Base-by-base conservation (phyloP, 495 filamentous ascomycete genomes). In the Diplogelasinospora grovesii region DNA sequence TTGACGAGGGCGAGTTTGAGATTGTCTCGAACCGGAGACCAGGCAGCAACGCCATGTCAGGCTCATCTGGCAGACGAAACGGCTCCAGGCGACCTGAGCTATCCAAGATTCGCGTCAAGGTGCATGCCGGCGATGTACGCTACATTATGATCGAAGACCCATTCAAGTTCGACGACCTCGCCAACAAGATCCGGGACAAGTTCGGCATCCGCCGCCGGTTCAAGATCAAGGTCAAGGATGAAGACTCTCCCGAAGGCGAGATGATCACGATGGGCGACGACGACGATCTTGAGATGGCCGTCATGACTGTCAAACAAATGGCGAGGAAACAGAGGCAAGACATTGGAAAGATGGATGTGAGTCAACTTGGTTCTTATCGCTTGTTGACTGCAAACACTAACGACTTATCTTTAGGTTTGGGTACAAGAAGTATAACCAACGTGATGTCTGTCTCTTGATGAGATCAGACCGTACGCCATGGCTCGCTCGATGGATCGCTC, bases 201-300 rank as follows among this genome's bases (percentile, higher is more conserved):
- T 95, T 96, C 47, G 78, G 75, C 19, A 64, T 95, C 37, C 63
- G 69, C 36, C 68, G 71, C 25, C 69, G 74, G 32, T 75, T 90
- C 56, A 89, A 85, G 71, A 81, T 94, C 60, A 88, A 85, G 71
- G 79, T 94, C 53, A 81, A 78, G 57, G 85, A 87, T 38, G 82
- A 86, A 36, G 89, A 94, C 58, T 46, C 60, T 24, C 69, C 71
- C 11, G 78, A 86, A 48, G 83, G 83, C 5, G 92, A 95, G 55
- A 86, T 95, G 82, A 90, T 98, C 60, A 95, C 88, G 9, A 81
- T 98, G 79, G 87, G 83, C 22, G 92, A 98, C 64, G 85, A 94
- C 63, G 92, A 98, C 54, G 92, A 98, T 71, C 62, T 96, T 49
- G 89, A 96, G 37, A 81, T 95, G 75, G 77, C 84, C 27, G 73